Conservation (phyloP, 163 green algal genomes). For the Scenedesmus sp. region DNA sequence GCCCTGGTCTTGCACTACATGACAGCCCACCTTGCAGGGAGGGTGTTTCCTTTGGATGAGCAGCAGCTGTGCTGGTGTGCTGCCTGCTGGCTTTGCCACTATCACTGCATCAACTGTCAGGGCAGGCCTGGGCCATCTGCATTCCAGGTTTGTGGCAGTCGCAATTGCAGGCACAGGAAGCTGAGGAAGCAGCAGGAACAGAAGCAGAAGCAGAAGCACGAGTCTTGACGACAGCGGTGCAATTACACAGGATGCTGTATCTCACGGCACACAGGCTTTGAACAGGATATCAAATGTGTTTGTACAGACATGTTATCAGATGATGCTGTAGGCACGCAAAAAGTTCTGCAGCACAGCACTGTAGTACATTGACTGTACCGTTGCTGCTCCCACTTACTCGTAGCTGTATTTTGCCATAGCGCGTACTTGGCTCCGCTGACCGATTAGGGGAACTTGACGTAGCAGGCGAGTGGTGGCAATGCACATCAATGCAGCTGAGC, state of each 20-base stretch:
- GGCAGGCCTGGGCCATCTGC: slow-evolving; percentile 80
- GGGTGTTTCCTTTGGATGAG: slow-evolving; percentile 86
- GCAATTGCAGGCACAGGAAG: neutral
- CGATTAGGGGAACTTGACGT: neutral
- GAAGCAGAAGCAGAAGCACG: neutral
- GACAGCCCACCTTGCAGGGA: slow-evolving; percentile 72
- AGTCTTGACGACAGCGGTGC: neutral
- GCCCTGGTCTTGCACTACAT: neutral
- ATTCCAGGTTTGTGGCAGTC: neutral
- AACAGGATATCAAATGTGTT: neutral
- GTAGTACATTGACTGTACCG: no score
- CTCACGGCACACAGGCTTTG: neutral
- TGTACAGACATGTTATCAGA: neutral
- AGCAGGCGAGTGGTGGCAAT: neutral
- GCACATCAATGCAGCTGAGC: neutral
- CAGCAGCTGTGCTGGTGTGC: slow-evolving; percentile 73
- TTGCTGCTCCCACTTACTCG: slow-evolving; percentile 23
- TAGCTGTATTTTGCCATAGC: slow-evolving; percentile 39
- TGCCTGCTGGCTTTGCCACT: slow-evolving; percentile 62
- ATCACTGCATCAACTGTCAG: slow-evolving; percentile 89
- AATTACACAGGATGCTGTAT: neutral
- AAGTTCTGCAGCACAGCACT: neutral
- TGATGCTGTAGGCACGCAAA: neutral
- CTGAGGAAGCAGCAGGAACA: neutral
- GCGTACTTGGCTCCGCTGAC: neutral